A percentile compares a stretch with the other conserved stretches of the same genome.
phyloP scores from a whole-genome alignment of 139 green algal species.

The Micractinium conductrix region DNA sequence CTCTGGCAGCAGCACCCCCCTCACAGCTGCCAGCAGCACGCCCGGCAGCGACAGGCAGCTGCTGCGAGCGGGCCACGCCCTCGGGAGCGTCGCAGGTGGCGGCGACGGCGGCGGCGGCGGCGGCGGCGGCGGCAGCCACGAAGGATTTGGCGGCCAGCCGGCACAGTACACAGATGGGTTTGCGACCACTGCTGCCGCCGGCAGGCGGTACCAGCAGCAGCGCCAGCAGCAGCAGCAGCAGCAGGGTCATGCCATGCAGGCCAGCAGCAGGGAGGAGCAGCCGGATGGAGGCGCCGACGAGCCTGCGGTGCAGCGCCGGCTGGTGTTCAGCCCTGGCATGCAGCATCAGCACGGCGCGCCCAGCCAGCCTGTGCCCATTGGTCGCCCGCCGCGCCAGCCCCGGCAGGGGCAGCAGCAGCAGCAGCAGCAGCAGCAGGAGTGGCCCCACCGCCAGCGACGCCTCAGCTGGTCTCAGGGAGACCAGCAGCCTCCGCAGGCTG shows the following conservation, averaged over 20 bases:
- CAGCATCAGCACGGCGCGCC: not conserved
- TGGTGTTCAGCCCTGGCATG: conserved; percentile 8
- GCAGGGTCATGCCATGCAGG: not conserved
- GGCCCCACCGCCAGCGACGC: not conserved
- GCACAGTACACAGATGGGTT: no score
- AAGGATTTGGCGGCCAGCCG: no score
- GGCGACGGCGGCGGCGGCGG: not conserved
- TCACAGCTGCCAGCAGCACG: not conserved
- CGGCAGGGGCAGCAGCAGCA: no score
- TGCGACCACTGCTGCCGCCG: no score
- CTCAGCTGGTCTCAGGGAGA: not conserved
- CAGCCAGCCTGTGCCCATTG: not conserved
- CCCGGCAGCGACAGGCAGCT: not conserved
- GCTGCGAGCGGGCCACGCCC: not conserved
- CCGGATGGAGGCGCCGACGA: no score
- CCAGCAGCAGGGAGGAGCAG: not conserved
- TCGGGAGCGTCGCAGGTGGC: no score
- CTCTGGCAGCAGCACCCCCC: not conserved
- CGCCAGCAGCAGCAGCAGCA: not conserved
- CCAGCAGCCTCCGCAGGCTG: not conserved
- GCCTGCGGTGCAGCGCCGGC: not conserved
- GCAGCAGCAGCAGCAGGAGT: not conserved
- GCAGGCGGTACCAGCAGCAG: not conserved
- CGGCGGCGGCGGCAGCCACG: not conserved
- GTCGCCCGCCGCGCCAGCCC: no score